phyloP scores from a whole-genome alignment of 73 alveolate species.

The Tetrahymena thermophila region DNA sequence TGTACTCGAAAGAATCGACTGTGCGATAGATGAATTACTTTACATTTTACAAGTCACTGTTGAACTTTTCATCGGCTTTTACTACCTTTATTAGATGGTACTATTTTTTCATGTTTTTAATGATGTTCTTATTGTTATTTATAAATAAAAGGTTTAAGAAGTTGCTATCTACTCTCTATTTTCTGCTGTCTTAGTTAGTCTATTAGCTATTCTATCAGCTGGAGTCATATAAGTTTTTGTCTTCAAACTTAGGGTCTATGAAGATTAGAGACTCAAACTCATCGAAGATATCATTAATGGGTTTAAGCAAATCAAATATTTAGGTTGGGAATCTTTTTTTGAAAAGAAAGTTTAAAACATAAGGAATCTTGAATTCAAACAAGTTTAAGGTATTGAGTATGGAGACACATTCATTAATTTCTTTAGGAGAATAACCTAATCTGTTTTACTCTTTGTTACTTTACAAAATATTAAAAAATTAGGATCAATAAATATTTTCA shows the following conservation, averaged over 20 bases:
- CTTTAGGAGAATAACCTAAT: neutral
- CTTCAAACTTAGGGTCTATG: neutral
- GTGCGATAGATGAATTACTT: neutral
- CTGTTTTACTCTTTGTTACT: neutral
- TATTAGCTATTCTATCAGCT: neutral
- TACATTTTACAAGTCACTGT: neutral
- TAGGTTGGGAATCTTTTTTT: neutral
- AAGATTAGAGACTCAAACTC: neutral
- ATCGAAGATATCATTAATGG: neutral
- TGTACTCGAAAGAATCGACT: neutral
- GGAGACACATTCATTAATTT: neutral
- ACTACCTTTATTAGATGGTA: neutral
- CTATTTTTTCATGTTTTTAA: neutral
- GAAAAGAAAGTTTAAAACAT: neutral
- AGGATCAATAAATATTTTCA: neutral
- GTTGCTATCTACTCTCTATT: neutral
- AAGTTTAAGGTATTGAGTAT: neutral
- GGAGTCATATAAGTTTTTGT: neutral
- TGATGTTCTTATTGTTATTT: neutral
- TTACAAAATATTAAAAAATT: neutral
- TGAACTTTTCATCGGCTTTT: neutral
- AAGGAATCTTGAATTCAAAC: neutral
- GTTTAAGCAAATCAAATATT: neutral
- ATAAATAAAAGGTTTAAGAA: neutral
- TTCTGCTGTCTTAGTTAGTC: neutral